Evolutionary conservation across 306 rosid genomes (phyloP).

Genomic region (Cyamopsis tetragonoloba): DNA sequence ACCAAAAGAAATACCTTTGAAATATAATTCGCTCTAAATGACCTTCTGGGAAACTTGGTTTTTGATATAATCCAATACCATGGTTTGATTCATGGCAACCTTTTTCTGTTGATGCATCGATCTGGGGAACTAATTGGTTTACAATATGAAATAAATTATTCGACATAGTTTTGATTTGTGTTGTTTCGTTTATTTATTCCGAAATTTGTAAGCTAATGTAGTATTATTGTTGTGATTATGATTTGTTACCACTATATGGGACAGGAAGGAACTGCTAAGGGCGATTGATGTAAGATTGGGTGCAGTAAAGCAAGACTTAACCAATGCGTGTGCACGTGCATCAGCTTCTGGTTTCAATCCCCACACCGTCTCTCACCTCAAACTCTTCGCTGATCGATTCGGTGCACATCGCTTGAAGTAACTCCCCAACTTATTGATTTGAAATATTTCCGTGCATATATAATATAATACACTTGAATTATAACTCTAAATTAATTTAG

Average conservation of each 20-base stretch:
- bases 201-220: too few relatives aligned
- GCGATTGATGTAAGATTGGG: constrained; percentile 87
- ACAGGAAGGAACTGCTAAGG: constrained; percentile 88
- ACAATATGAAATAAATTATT: not conserved
- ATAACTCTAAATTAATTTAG: too few relatives aligned
- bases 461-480: too few relatives aligned
- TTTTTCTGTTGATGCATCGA: not conserved
- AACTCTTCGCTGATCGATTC: constrained; percentile 71
- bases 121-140: too few relatives aligned
- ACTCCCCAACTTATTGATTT: too few relatives aligned
- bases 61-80: too few relatives aligned
- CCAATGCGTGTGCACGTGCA: constrained; percentile 73
- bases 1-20: too few relatives aligned
- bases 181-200: too few relatives aligned
- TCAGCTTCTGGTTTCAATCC: constrained; percentile 83
- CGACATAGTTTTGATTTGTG: not conserved
- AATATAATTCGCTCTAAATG: too few relatives aligned
- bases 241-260: constrained; percentile 10
- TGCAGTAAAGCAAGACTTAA: constrained; percentile 82
- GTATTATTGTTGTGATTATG: not conserved
- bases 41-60: not conserved
- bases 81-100: too few relatives aligned
- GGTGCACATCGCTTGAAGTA: constrained; percentile 77
- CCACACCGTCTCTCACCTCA: constrained; percentile 61
- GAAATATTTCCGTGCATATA: too few relatives aligned